Evolutionary conservation across 1,284 basidiomycete genomes (phyloP).

Genomic region (Ceratobasidium sp.): DNA sequence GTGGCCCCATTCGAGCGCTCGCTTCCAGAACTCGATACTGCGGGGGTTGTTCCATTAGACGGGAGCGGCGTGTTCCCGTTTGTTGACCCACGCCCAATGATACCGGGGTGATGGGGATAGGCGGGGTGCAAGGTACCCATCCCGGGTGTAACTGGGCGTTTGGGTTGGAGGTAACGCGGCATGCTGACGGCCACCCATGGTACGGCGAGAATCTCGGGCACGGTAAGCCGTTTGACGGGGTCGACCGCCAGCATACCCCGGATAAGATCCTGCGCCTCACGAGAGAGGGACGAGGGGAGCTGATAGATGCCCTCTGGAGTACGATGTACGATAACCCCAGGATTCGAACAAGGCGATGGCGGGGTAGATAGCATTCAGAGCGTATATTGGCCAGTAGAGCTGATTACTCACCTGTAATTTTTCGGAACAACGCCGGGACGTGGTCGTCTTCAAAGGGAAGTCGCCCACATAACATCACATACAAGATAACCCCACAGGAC

Average conservation of each 20-base stretch:
- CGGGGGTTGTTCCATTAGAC: slow-evolving; percentile 25
- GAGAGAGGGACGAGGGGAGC: slow-evolving; percentile 77
- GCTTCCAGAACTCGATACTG: slow-evolving; percentile 35
- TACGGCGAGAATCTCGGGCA: slow-evolving; percentile 86
- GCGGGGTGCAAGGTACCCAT: slow-evolving; percentile 36
- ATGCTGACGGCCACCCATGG: slow-evolving; percentile 88
- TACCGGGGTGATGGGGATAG: slow-evolving; percentile 20
- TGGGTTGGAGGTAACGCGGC: slow-evolving; percentile 83
- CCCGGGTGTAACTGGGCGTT: slow-evolving; percentile 73
- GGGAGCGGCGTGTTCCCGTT: slow-evolving; percentile 11
- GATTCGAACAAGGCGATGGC: slow-evolving; percentile 1
- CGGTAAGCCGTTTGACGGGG: slow-evolving; percentile 89
- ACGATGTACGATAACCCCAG: slow-evolving; percentile 1
- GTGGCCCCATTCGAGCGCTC: slow-evolving; percentile 32
- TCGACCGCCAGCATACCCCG: slow-evolving; percentile 89
- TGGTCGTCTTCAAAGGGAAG: slow-evolving; percentile 96
- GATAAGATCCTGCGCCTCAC: slow-evolving; percentile 79
- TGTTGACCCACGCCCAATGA: slow-evolving; percentile 14
- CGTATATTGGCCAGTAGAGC: background rate
- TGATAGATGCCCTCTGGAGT: slow-evolving; percentile 80
- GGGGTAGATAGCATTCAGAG: slow-evolving; percentile 5
- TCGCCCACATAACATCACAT: slow-evolving; percentile 91
- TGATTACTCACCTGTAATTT: slow-evolving; percentile 80
- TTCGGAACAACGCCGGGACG: slow-evolving; percentile 87
- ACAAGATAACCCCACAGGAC: slow-evolving; percentile 94